Percentiles rank a stretch among this genome's conserved stretches.
Conservation (phyloP, 768 basidiomycete species). For the Amylocystis lapponica region DNA sequence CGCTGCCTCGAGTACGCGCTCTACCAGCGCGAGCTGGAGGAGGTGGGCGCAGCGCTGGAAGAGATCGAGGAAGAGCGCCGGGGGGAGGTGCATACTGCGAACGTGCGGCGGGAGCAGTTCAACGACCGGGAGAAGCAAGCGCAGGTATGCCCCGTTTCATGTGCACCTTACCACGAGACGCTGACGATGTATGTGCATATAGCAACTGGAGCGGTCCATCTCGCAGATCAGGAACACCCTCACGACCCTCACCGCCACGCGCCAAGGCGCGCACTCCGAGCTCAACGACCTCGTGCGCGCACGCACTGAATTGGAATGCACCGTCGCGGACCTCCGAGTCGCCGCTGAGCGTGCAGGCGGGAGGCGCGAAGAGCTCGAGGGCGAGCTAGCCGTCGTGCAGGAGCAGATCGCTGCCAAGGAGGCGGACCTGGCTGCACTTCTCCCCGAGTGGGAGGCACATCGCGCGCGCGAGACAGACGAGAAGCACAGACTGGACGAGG, state of each 20-base stretch:
- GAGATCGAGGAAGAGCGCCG: constrained; percentile 81
- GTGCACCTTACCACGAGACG: too few relatives aligned
- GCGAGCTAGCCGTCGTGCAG: constrained; percentile 58
- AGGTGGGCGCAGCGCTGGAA: constrained; percentile 80
- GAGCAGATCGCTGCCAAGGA: constrained; percentile 61
- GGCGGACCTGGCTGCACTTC: constrained; percentile 49
- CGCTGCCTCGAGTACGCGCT: constrained; percentile 93
- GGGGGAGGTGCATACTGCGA: constrained; percentile 79
- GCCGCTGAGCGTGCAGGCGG: constrained; percentile 62
- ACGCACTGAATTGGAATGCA: constrained; percentile 82
- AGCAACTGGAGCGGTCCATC: constrained; percentile 74
- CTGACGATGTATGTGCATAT: too few relatives aligned
- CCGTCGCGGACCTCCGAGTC: constrained; percentile 68
- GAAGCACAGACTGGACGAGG: constrained; percentile 67
- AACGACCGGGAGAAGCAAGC: constrained; percentile 81
- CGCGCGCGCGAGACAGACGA: constrained; percentile 46
- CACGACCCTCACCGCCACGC: constrained; percentile 63
- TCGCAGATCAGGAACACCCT: constrained; percentile 63
- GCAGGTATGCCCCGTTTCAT: constrained; percentile 57
- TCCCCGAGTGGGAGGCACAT: constrained; percentile 66
- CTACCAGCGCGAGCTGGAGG: constrained; percentile 86
- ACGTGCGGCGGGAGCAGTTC: constrained; percentile 76
- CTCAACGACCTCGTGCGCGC: constrained; percentile 81
- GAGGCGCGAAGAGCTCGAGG: constrained; percentile 54
- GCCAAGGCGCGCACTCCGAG: constrained; percentile 75